A percentile compares a stretch with the other conserved stretches of the same genome.
phyloP scores from a whole-genome alignment of 345 rosid species.

The Erucastrum elatum region DNA sequence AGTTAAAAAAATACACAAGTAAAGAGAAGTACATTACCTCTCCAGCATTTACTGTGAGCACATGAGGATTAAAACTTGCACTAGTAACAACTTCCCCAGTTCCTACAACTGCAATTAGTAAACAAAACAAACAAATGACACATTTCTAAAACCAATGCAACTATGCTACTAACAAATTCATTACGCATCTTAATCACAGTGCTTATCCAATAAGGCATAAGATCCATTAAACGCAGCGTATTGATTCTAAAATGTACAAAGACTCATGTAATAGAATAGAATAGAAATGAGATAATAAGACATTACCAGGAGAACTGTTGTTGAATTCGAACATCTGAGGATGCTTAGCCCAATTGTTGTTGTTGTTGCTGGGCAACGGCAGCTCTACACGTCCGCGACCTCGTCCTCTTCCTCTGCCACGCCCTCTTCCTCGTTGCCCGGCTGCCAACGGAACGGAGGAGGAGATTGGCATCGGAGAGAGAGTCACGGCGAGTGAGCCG shows the following conservation, averaged over 20 bases:
- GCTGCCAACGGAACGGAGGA: slow-evolving; percentile 71
- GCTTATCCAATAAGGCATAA: slow-evolving; percentile 1
- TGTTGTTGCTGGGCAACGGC: neutral
- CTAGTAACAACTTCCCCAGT: slow-evolving; percentile 53
- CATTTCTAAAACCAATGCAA: no score
- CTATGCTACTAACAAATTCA: no score
- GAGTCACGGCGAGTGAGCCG: slow-evolving; percentile 51
- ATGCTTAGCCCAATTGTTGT: slow-evolving; percentile 51
- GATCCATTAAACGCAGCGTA: slow-evolving; percentile 13
- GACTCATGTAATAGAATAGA: neutral
- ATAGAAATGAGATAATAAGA: neutral
- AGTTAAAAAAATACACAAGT: neutral
- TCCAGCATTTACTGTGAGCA: slow-evolving; percentile 77
- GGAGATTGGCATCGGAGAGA: slow-evolving; percentile 92
- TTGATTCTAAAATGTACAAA: neutral
- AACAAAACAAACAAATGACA: neutral
- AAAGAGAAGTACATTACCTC: slow-evolving; percentile 57
- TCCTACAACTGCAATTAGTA: slow-evolving; percentile 48
- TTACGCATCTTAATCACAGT: neutral
- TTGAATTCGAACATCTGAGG: slow-evolving; percentile 52
- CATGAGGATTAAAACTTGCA: slow-evolving; percentile 80
- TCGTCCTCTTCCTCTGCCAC: slow-evolving; percentile 57
- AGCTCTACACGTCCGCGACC: slow-evolving; percentile 54
- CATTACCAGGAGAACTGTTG: slow-evolving; percentile 61
- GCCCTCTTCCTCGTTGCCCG: slow-evolving; percentile 62